Base-by-base conservation (phyloP, 2,329 filamentous ascomycete genomes). In the Curvularia verruculosa region DNA sequence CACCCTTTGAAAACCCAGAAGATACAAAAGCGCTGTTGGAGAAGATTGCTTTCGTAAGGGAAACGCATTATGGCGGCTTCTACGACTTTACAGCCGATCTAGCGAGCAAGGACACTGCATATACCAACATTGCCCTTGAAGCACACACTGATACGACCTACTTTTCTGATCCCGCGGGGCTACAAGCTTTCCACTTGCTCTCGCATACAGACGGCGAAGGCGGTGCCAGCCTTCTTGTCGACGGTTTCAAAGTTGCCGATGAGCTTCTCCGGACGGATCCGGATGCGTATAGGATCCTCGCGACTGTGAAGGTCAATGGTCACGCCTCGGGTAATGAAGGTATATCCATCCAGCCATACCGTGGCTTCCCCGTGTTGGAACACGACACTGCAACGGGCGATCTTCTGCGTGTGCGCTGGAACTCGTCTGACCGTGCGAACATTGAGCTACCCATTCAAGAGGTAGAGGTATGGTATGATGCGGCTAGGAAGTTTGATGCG, bases 111-210 rank as follows among this genome's bases (percentile, higher is more conserved):
- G 92, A 96, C 70, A 96, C 91, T 1, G 92, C 92, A 3, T 99
- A 98, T 79, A 97, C 94, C 1, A 92, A 89, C 67, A 83, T 95
- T 49, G 87, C 88, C 1, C 84, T 99, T 2, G 86, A 87, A 19
- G 89, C 90, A 0, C 95, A 99, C 76, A 98, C 94, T 1, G 95
- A 99, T 78, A 98, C 87, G 6, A 96, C 94, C 1, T 98, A 99
- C 77, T 98, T 98, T 78, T 92, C 87, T 21, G 94, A 98, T 61
- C 94, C 95, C 0, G 88, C 91, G 2, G 92, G 94, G 9, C 83
- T 99, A 31, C 95, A 99, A 75, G 87, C 95, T 24, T 96, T 99
- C 76, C 95, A 99, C 72, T 82, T 97, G 45, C 84, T 98, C 26
- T 95, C 91, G 0, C 91, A 96, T 74, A 89, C 87, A 7, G 78